Evolutionary conservation across 192 early-diverging fungal species (phyloP), one percentile per base, ranked within the genome.

Genomic region (Coemansia biformis): DNA sequence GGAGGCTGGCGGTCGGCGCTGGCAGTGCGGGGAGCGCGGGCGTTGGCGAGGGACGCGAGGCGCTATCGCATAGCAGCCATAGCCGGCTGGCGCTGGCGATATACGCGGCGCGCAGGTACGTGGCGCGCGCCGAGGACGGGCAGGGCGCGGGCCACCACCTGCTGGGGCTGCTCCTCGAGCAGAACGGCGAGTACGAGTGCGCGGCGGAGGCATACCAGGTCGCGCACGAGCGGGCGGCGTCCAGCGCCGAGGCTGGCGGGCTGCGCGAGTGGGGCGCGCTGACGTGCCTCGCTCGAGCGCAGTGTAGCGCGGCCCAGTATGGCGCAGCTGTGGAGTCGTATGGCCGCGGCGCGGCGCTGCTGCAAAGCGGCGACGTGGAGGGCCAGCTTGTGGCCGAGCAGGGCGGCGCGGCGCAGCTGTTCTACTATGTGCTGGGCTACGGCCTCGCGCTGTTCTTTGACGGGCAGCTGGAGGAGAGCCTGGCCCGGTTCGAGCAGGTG

Each of bases 381-480:
- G 17, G 31, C 4, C 21, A 14, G 14, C 24, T 52, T 1, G 58
- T 37, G 0, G 4, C 32, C 3, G 42, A 26, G 17, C 75, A 10
- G 77, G n/a, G n/a, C n/a, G n/a, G n/a, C n/a, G 67, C 38, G 54
- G 45, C 5, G 48, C 48, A 46, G 17, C 19, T 33, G 29, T 45
- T 61, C 26, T 56, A 53, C 30, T 52, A 19, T 4, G 26, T 44
- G 47, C 44, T 93, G 11, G 84, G 87, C 32, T 73, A 68, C 39
- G 88, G 91, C 16, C 33, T 89, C 29, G 80, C 91, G 15, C 70
- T 89, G 57, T 93, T 86, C 45, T 93, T 91, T 60, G 59, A 60
- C 5, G 73, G 73, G 6, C 57, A 82, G 26, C 62, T 89, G 28
- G 76, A 84, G 46, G 80, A 79, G 24, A 84, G 85, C 43, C 55